These are phyloP conservation scores for Cutaneotrichosporon sp. DNA, from an alignment of 1,284 basidiomycete species.

Conservation along the genomic window DNA sequence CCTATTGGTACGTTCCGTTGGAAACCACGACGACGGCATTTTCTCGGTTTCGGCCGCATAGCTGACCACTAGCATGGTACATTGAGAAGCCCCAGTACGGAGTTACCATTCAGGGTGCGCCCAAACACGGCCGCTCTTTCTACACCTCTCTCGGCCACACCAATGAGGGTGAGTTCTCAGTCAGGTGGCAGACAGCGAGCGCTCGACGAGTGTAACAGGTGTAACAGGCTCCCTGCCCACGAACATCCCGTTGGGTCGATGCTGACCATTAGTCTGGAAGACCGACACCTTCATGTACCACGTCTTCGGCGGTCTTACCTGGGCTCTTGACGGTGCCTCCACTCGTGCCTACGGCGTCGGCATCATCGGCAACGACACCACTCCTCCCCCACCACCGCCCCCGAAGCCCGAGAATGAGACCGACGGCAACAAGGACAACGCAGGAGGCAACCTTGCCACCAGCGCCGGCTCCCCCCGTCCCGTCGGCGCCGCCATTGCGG, in stretches of 20 bases:
- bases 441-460: background rate
- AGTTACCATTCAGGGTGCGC: constrained; percentile 26
- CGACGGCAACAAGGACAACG: background rate
- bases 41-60: background rate
- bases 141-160: constrained; percentile 73
- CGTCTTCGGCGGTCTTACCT: constrained; percentile 66
- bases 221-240: background rate
- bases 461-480: background rate
- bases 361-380: constrained; percentile 38
- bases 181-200: too few relatives aligned
- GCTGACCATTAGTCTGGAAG: constrained; percentile 43
- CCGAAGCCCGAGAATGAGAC: background rate
- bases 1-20: constrained; percentile 34
- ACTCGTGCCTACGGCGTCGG: constrained; percentile 43
- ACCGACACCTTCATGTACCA: constrained; percentile 63
- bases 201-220: too few relatives aligned
- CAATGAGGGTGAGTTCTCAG: constrained; percentile 53
- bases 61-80: constrained; percentile 62
- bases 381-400: background rate
- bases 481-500: background rate
- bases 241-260: background rate
- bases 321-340: constrained; percentile 58
- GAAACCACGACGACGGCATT: background rate
- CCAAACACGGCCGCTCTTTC: constrained; percentile 65
- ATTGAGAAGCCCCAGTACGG: constrained; percentile 53